Percentiles rank a stretch among this genome's conserved stretches.
These are phyloP conservation scores for Nannochloropsis oceanica DNA, from an alignment of 108 stramenopile species.

Conservation along the genomic window DNA sequence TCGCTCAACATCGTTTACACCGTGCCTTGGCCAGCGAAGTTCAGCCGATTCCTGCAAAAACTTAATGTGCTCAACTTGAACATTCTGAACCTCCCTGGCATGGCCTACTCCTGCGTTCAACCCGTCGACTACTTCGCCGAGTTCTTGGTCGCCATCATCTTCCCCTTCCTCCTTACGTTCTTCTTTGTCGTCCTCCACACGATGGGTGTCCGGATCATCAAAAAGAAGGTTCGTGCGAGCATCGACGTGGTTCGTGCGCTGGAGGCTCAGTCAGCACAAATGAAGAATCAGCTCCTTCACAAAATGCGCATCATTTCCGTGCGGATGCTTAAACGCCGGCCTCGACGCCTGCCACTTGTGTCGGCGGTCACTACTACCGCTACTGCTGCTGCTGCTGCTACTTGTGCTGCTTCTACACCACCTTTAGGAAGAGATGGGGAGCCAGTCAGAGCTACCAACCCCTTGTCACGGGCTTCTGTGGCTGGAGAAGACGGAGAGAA, in stretches of 20 bases:
- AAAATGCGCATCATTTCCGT: neutral
- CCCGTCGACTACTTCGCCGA: neutral
- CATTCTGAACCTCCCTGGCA: neutral
- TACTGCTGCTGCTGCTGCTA: too few relatives aligned
- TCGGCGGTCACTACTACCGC: neutral
- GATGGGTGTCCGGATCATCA: neutral
- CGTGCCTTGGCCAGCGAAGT: neutral
- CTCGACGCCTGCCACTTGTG: neutral
- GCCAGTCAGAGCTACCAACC: too few relatives aligned
- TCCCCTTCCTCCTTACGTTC: neutral
- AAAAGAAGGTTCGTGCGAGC: neutral
- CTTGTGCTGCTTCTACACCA: too few relatives aligned
- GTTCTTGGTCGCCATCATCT: neutral
- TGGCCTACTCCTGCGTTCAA: neutral
- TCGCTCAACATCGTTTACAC: neutral
- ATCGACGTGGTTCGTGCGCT: neutral
- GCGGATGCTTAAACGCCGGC: neutral
- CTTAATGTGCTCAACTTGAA: neutral
- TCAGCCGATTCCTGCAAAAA: neutral
- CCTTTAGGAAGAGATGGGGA: too few relatives aligned
- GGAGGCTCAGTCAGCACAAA: neutral
- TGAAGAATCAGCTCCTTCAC: neutral
- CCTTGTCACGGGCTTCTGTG: too few relatives aligned
- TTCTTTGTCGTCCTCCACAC: neutral
- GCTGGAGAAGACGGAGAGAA: too few relatives aligned